phyloP scores from a whole-genome alignment of 176 grass and related monocot genomes.

The Carex littledalei region DNA sequence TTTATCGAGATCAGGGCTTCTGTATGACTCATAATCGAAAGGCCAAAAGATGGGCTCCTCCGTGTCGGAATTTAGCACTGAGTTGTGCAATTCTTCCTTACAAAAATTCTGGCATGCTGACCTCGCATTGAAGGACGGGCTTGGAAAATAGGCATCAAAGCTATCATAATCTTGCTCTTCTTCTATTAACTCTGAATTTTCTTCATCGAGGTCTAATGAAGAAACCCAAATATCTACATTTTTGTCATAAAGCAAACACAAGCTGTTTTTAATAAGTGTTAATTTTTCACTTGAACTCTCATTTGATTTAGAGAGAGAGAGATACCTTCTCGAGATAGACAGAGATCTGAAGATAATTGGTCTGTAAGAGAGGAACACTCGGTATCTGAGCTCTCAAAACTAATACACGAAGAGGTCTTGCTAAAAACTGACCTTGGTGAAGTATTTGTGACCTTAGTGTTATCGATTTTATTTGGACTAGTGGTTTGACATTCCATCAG shows the following conservation, averaged over 20 bases:
- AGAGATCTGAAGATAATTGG: slow-evolving; percentile 21
- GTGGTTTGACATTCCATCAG: background rate
- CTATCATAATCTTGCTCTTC: slow-evolving; percentile 18
- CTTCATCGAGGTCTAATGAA: slow-evolving; percentile 25
- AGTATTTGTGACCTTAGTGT: background rate
- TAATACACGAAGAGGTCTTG: slow-evolving; percentile 10
- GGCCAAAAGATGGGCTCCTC: slow-evolving; percentile 40
- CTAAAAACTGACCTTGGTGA: slow-evolving; percentile 1
- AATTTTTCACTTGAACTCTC: background rate
- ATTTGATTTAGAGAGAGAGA: background rate
- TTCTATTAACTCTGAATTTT: slow-evolving; percentile 23
- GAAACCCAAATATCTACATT: slow-evolving; percentile 27
- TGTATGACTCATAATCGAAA: slow-evolving; percentile 23
- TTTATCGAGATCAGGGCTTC: slow-evolving; percentile 7
- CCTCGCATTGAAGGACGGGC: slow-evolving; percentile 19
- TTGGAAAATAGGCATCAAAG: slow-evolving; percentile 17
- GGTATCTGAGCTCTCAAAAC: slow-evolving; percentile 15
- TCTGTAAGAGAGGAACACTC: background rate
- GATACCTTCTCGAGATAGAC: background rate
- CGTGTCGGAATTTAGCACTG: background rate
- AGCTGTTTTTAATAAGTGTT: background rate
- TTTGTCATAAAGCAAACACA: slow-evolving; percentile 3
- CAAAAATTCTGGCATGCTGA: background rate
- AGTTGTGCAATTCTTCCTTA: background rate
- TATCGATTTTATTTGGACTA: background rate